Conservation (phyloP, 768 basidiomycete species). For the Neoboletus brunneissimus region DNA sequence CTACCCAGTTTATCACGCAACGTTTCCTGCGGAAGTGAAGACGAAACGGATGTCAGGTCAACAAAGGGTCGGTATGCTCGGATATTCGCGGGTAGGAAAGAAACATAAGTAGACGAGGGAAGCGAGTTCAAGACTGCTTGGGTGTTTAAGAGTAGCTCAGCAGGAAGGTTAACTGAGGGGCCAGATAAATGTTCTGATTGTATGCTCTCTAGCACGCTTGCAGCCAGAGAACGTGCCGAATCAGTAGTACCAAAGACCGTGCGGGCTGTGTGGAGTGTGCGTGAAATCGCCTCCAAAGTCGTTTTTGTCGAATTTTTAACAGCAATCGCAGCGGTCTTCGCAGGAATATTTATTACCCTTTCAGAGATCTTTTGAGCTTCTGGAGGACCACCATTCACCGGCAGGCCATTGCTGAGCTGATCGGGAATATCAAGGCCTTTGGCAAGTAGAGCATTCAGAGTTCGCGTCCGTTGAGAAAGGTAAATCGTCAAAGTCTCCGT, state of each 20-base stretch:
- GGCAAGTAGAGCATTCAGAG: conserved; percentile 46
- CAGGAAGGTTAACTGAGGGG: conserved; percentile 36
- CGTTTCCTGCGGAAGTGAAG: conserved; percentile 43
- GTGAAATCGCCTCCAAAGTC: conserved; percentile 52
- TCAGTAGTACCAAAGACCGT: conserved; percentile 49
- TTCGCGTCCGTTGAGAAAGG: conserved; percentile 66
- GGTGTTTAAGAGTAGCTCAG: conserved; percentile 62
- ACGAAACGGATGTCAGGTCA: conserved; percentile 59
- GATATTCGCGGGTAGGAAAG: conserved; percentile 68
- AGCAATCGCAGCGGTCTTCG: conserved; percentile 43
- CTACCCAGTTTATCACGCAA: conserved; percentile 48
- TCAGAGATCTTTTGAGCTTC: conserved; percentile 12
- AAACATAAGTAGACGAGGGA: conserved; percentile 81
- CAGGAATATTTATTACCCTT: conserved; percentile 8
- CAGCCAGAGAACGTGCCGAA: conserved; percentile 46
- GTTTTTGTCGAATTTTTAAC: conserved; percentile 53
- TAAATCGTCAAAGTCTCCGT: conserved; percentile 68
- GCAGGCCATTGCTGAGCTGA: conserved; percentile 32
- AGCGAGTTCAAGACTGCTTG: conserved; percentile 63
- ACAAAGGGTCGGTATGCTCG: conserved; percentile 84
- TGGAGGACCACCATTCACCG: conserved; percentile 36
- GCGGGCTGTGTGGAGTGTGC: conserved; percentile 57
- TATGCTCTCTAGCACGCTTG: conserved; percentile 56
- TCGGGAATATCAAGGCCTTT: conserved; percentile 28
- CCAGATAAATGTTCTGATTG: conserved; percentile 46